A percentile compares a stretch with the other conserved stretches of the same genome.
These are phyloP conservation scores for Aspergillus intermedius DNA, from an alignment of 2,329 filamentous ascomycete species.

Conservation along the genomic window DNA sequence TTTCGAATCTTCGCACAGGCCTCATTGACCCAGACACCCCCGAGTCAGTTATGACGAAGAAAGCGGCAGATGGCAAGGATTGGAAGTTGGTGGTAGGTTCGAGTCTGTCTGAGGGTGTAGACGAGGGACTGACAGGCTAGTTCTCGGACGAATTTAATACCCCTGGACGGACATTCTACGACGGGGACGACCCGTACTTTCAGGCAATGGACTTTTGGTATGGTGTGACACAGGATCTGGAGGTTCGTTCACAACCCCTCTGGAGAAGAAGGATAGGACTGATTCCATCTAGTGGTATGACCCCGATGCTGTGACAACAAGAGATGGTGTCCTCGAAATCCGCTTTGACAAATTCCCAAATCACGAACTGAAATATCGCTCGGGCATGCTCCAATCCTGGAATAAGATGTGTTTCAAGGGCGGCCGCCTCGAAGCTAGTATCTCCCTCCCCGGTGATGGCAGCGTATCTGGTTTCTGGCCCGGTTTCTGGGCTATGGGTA, in stretches of 20 bases:
- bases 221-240: constrained; percentile 62
- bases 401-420: constrained; percentile 69
- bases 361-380: constrained; percentile 60
- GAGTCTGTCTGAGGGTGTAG: background rate
- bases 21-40: constrained; percentile 66
- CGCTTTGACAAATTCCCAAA: constrained; percentile 60
- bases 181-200: constrained; percentile 63
- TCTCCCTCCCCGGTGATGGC: constrained; percentile 61
- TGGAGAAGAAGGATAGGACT: constrained; percentile 1
- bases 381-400: constrained; percentile 70
- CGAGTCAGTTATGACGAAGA: constrained; percentile 50
- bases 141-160: constrained; percentile 68
- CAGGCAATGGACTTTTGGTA: constrained; percentile 66
- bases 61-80: constrained; percentile 52
- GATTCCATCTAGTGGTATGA: constrained; percentile 56
- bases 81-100: constrained; percentile 55
- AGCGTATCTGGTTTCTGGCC: constrained; percentile 67
- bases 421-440: constrained; percentile 62
- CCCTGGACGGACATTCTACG: constrained; percentile 62
- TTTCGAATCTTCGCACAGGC: constrained; percentile 55
- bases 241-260: constrained; percentile 38
- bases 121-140: constrained; percentile 20
- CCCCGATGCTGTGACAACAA: constrained; percentile 59
- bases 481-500: constrained; percentile 71
- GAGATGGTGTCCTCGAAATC: constrained; percentile 56